phyloP scores from a whole-genome alignment of 108 stramenopile species.

The Pelagomonas calceolata region DNA sequence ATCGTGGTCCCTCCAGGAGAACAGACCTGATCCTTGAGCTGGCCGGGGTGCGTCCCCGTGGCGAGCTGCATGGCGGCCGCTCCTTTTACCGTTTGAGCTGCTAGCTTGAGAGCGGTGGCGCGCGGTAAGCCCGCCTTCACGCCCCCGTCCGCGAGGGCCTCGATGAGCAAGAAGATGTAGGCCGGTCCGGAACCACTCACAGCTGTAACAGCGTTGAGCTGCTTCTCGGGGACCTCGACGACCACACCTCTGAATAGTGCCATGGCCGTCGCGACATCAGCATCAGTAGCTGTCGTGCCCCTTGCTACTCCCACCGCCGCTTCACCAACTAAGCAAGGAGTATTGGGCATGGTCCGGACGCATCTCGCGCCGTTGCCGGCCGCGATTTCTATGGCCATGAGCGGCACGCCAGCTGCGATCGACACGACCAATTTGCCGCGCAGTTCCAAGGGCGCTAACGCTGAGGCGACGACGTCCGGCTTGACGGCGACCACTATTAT shows the following conservation, averaged over 20 bases:
- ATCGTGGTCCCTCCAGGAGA: slow-evolving; percentile 90
- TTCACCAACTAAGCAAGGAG: slow-evolving; percentile 77
- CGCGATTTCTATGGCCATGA: slow-evolving; percentile 45
- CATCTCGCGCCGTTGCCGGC: slow-evolving; percentile 50
- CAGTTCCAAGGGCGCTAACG: slow-evolving; percentile 15
- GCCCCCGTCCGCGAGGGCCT: slow-evolving; percentile 90
- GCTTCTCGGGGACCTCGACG: slow-evolving; percentile 60
- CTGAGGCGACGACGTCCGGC: slow-evolving; percentile 23
- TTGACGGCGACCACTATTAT: slow-evolving; percentile 28
- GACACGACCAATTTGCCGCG: slow-evolving; percentile 47
- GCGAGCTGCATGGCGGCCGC: slow-evolving; percentile 86
- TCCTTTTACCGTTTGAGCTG: slow-evolving; percentile 88
- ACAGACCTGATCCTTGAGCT: slow-evolving; percentile 74
- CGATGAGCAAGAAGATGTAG: slow-evolving; percentile 85
- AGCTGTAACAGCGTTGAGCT: slow-evolving; percentile 80
- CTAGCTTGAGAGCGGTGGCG: slow-evolving; percentile 65
- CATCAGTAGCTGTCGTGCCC: slow-evolving; percentile 50
- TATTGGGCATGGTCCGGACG: slow-evolving; percentile 90
- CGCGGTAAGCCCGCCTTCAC: slow-evolving; percentile 80
- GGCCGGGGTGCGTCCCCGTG: slow-evolving; percentile 77
- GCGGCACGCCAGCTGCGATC: slow-evolving; percentile 74
- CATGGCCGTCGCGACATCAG: slow-evolving; percentile 57
- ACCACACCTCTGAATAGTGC: slow-evolving; percentile 66
- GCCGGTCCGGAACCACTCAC: slow-evolving; percentile 88
- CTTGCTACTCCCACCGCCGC: slow-evolving; percentile 64